Percentiles rank a stretch among this genome's conserved stretches.
phyloP scores from a whole-genome alignment of 768 basidiomycete genomes.

The Leccinum pellstonianum region DNA sequence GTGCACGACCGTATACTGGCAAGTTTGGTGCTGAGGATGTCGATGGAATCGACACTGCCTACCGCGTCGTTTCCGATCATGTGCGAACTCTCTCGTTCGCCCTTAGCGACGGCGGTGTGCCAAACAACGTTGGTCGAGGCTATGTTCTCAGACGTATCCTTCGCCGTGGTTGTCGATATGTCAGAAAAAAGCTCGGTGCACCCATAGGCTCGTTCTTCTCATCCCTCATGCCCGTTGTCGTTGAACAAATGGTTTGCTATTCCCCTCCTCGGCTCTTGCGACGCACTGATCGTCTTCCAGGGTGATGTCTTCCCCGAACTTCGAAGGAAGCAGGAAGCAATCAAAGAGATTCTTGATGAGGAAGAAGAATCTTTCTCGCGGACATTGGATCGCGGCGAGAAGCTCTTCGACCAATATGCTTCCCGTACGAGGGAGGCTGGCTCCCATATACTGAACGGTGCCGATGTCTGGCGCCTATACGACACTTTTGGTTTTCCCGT shows the following conservation, averaged over 20 bases:
- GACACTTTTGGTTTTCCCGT: slow-evolving; percentile 99
- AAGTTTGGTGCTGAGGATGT: slow-evolving; percentile 93
- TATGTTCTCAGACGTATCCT: slow-evolving; percentile 96
- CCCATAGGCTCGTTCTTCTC: slow-evolving; percentile 96
- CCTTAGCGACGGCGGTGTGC: slow-evolving; percentile 93
- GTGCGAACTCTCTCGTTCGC: slow-evolving; percentile 94
- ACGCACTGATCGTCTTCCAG: slow-evolving; percentile 39
- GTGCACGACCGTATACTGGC: slow-evolving; percentile 83
- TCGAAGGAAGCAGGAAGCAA: slow-evolving; percentile 72
- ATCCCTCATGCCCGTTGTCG: slow-evolving; percentile 82
- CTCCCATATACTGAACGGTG: slow-evolving; percentile 70
- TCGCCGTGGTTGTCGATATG: slow-evolving; percentile 91
- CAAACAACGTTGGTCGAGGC: slow-evolving; percentile 93
- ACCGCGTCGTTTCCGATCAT: slow-evolving; percentile 96
- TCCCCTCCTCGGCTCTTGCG: neutral
- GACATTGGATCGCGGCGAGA: slow-evolving; percentile 97
- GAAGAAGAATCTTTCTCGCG: slow-evolving; percentile 97
- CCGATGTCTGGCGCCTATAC: slow-evolving; percentile 95
- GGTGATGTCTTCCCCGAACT: slow-evolving; percentile 92
- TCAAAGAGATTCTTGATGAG: slow-evolving; percentile 95
- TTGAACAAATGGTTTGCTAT: slow-evolving; percentile 76
- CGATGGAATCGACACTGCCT: slow-evolving; percentile 96
- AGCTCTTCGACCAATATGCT: slow-evolving; percentile 89
- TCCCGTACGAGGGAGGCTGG: slow-evolving; percentile 61
- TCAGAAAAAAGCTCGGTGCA: slow-evolving; percentile 90